Base-by-base conservation (phyloP, 75 land plant species). In the Isoetes taiwanensis region DNA sequence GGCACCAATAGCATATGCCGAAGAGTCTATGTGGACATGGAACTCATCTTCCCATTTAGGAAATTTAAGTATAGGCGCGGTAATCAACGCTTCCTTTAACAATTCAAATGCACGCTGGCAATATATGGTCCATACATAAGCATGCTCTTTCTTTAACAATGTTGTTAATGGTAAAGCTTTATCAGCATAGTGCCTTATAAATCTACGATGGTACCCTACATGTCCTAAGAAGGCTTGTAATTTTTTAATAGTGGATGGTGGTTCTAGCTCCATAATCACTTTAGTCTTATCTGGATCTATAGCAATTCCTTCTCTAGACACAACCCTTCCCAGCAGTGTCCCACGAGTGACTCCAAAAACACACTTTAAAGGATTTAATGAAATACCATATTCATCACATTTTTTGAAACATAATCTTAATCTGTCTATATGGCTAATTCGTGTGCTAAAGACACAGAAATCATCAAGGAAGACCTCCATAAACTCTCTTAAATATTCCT, bases 221-320 rank as follows among this genome's bases (percentile, higher is more conserved):
- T 57, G 57, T 8, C 73, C 73, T n/a, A 70, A 23, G 28, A 64
- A 64, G 3, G 29, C 54, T 17, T 52, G 27, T 9, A 64, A 28
- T 20, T 64, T 27, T 26, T n/a, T 34, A 0, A 57, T 2, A 17
- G 0, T 57, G 2, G 5, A 6, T 1, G 68, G 68, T 23, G 20
- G 28, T 12, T 39, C 37, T 35, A 66, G 40, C 25, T 58, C 16
- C 10, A 33, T 41, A 24, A 70, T 70, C 5, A 27, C 26, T 3
- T n/a, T 23, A 11, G 60, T 46, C 42, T 70, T 70, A 2, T 17
- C 40, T 1, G 27, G 54, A 24, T 70, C 68, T 2, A 31, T 23
- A 1, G 10, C 61, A 11, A 57, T 26, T 34, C 68, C 68, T 8
- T 32, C 33, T 2, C 17, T 17, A 1, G 60, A 54, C n/a, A 64